A percentile compares a stretch with the other conserved stretches of the same genome.
Evolutionary conservation across 1,139 yeast genomes (phyloP).

Genomic region (Debaryomyces udenii): DNA sequence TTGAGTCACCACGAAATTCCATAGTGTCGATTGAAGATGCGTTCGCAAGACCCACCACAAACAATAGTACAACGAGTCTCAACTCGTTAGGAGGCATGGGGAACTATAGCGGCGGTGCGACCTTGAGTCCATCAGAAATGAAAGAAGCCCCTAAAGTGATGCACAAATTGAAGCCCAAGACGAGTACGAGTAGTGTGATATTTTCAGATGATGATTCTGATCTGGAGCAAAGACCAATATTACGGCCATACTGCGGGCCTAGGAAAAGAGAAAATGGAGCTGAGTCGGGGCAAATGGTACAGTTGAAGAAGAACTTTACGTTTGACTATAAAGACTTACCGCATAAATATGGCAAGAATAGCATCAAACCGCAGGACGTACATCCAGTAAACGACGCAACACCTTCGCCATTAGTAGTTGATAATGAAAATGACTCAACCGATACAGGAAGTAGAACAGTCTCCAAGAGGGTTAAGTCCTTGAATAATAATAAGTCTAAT

Average conservation of each 20-base stretch:
- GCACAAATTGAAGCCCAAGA: slow-evolving; percentile 6
- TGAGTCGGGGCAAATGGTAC: not conserved
- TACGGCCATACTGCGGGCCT: not conserved
- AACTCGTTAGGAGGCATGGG: slow-evolving; percentile 19
- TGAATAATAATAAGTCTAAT: slow-evolving; percentile 10
- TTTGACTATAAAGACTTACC: slow-evolving; percentile 1
- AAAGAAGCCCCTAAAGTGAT: not conserved
- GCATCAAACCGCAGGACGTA: not conserved
- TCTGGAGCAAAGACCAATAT: slow-evolving; percentile 19
- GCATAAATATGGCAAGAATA: not conserved
- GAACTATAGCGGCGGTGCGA: slow-evolving; percentile 1
- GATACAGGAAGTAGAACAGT: slow-evolving; percentile 6
- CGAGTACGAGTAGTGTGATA: slow-evolving; percentile 23
- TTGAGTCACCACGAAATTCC: slow-evolving; percentile 47
- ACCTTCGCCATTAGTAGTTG: slow-evolving; percentile 28
- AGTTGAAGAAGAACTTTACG: slow-evolving; percentile 6
- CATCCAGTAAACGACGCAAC: not conserved
- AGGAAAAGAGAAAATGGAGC: not conserved
- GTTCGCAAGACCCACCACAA: slow-evolving; percentile 32
- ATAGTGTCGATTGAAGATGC: slow-evolving; percentile 45
- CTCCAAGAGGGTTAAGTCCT: slow-evolving; percentile 15
- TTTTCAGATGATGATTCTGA: slow-evolving; percentile 43
- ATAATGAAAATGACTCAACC: slow-evolving; percentile 8
- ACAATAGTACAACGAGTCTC: slow-evolving; percentile 37
- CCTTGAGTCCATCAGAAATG: not conserved